Evolutionary conservation across 768 basidiomycete genomes (phyloP).

Genomic region (Macrolepiota dolichaula): DNA sequence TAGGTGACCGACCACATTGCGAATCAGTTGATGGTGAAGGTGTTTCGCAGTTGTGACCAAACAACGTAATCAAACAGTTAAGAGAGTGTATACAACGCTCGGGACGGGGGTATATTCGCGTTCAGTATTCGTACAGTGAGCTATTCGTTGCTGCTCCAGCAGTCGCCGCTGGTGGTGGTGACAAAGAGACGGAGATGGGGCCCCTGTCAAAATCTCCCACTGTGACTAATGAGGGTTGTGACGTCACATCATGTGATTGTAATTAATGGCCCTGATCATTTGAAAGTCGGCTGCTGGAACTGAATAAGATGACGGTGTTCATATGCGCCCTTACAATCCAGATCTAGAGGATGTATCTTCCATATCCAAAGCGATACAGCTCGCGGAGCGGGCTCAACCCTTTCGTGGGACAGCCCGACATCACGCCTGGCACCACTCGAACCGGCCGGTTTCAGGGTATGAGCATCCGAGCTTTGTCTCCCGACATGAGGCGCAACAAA

Average conservation of each 20-base stretch:
- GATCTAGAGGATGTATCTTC: constrained; percentile 3
- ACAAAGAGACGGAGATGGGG: constrained; percentile 1
- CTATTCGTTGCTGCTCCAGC: constrained; percentile 5
- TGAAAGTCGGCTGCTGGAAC: background rate
- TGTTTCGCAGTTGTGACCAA: constrained; percentile 17
- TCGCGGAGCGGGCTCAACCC: background rate
- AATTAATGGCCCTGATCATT: background rate
- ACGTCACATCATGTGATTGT: constrained; percentile 4
- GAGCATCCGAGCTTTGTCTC: constrained; percentile 1
- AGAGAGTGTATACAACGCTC: constrained; percentile 3
- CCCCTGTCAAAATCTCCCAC: background rate
- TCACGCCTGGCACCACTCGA: background rate
- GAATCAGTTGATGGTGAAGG: constrained; percentile 11
- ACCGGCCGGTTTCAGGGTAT: constrained; percentile 1
- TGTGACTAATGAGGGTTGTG: constrained; percentile 7
- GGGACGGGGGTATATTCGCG: constrained; percentile 6
- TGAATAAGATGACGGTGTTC: constrained; percentile 1
- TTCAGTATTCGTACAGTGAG: background rate
- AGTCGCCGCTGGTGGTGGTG: constrained; percentile 7
- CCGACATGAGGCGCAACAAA: constrained; percentile 2
- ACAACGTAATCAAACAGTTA: constrained; percentile 5
- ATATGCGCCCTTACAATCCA: background rate
- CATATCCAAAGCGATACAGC: constrained; percentile 1
- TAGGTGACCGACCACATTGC: constrained; percentile 26
- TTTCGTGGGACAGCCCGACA: background rate